Evolutionary conservation across 805 yeast genomes (phyloP), one percentile per base, ranked within the genome.

Genomic region (Candida hungchunana): DNA sequence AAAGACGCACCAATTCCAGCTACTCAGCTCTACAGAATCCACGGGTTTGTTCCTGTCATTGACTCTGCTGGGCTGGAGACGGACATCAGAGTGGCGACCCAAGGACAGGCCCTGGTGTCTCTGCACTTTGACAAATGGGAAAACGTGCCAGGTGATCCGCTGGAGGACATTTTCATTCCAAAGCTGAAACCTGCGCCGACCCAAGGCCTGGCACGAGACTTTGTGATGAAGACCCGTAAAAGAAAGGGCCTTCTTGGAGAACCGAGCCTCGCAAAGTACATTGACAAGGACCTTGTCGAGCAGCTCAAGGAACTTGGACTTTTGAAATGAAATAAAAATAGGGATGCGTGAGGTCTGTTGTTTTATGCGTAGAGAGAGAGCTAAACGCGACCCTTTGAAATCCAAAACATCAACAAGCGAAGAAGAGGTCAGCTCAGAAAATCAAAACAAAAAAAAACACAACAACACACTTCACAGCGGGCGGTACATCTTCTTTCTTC

Each of bases 61-160:
- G 98, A 93, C 45, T 82, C 96, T 2, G 65, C 82, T 36, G 98
- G 97, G 0, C 67, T 93, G 31, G 96, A 86, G 52, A 77, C 95
- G 0, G 98, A 93, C 56, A 61, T 93, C 21, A 61, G 96, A 43
- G 58, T 86, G 10, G 73, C 79, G 10, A 78, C 95, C 0, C 79
- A 77, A 43, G 96, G 96, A 5, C 81, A 75, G 48, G 89, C 93
- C 0, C 69, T 76, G 67, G 75, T 87, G 30, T 75, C 75, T 31
- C 55, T 82, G 42, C 71, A 71, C 31, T 86, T 85, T 58, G 69
- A 70, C 37, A 71, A 69, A 38, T 93, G 96, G 95, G 71, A 73
- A 15, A 58, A 66, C 3, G 94, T 85, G 1, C 95, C 96, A 2
- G 98, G 98, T 0, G 87, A 90, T 61, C 97, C 97, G 7, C 53